These are phyloP conservation scores for Colletotrichum costaricense DNA, from an alignment of 2,329 filamentous ascomycete species.

Conservation along the genomic window DNA sequence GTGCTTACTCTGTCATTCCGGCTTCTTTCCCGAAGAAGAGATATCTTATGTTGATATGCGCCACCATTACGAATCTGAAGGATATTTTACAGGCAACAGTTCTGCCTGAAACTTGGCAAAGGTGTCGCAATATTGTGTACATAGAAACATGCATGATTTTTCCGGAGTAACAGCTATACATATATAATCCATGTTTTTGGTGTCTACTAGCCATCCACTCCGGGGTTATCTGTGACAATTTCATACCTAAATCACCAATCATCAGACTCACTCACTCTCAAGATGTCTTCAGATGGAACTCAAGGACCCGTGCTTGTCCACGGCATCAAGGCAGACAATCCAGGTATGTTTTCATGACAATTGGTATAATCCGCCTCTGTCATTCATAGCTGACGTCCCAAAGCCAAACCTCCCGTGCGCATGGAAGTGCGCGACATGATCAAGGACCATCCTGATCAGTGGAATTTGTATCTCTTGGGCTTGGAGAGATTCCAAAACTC, in stretches of 20 bases:
- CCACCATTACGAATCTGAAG: background rate
- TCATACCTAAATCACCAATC: background rate
- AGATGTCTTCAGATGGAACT: conserved; percentile 29
- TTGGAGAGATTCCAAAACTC: conserved; percentile 30
- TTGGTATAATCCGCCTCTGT: too few species aligned
- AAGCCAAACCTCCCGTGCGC: conserved; percentile 21
- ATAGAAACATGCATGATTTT: too few species aligned
- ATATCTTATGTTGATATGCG: background rate
- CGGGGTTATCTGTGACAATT: too few species aligned
- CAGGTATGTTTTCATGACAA: background rate
- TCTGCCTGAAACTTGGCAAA: background rate
- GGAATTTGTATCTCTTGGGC: conserved; percentile 30
- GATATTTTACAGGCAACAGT: background rate
- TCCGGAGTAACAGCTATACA: too few species aligned
- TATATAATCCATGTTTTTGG: background rate
- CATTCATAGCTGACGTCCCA: background rate
- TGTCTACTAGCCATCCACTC: background rate
- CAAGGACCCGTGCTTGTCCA: conserved; percentile 13
- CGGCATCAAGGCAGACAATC: conserved; percentile 23
- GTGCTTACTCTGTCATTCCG: background rate
- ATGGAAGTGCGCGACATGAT: conserved; percentile 33
- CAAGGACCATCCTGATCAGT: conserved; percentile 26
- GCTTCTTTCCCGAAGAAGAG: background rate
- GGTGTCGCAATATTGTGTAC: background rate
- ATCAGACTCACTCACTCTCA: too few species aligned